phyloP scores from a whole-genome alignment of 768 basidiomycete genomes.

The Boletus fagicola region DNA sequence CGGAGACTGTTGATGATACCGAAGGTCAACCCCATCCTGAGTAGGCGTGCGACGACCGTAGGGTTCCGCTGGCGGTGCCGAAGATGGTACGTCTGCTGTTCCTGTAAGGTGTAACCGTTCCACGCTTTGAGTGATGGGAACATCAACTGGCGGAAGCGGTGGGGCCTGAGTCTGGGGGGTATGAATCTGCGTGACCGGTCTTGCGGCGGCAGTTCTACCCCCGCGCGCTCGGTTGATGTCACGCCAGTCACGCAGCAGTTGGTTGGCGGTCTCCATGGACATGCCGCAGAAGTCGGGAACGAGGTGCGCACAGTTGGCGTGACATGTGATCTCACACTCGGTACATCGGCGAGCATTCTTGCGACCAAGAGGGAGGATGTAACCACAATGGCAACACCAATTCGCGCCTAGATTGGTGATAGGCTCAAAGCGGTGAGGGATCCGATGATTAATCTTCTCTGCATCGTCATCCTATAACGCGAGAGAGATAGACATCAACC shows the following conservation, averaged over 20 bases:
- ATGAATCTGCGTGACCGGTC: slow-evolving; percentile 35
- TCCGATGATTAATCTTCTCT: slow-evolving; percentile 98
- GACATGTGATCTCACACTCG: slow-evolving; percentile 95
- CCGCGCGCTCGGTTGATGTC: slow-evolving; percentile 80
- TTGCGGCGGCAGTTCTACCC: slow-evolving; percentile 40
- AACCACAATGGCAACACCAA: slow-evolving; percentile 99
- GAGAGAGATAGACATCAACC: slow-evolving; percentile 1
- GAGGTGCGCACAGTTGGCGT: slow-evolving; percentile 95
- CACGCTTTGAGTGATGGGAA: slow-evolving; percentile 37
- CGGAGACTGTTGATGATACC: slow-evolving; percentile 38
- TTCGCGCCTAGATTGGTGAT: slow-evolving; percentile 96
- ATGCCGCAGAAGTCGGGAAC: slow-evolving; percentile 99
- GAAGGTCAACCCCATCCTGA: slow-evolving; percentile 40
- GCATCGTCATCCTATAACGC: slow-evolving; percentile 81
- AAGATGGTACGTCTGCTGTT: slow-evolving; percentile 36
- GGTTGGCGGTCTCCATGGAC: slow-evolving; percentile 99
- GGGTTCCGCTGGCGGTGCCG: slow-evolving; percentile 18
- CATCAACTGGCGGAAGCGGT: slow-evolving; percentile 32
- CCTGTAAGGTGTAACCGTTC: slow-evolving; percentile 47
- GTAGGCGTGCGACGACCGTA: slow-evolving; percentile 27
- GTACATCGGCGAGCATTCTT: slow-evolving; percentile 96
- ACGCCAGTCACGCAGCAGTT: slow-evolving; percentile 83
- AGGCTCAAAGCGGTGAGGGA: slow-evolving; percentile 96
- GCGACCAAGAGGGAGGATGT: slow-evolving; percentile 93
- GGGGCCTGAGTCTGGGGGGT: slow-evolving; percentile 33